Percentiles rank a stretch among this genome's conserved stretches.
Evolutionary conservation across 352 stramenopile genomes (phyloP).

Genomic region (Globisporangium recalcitrans): DNA sequence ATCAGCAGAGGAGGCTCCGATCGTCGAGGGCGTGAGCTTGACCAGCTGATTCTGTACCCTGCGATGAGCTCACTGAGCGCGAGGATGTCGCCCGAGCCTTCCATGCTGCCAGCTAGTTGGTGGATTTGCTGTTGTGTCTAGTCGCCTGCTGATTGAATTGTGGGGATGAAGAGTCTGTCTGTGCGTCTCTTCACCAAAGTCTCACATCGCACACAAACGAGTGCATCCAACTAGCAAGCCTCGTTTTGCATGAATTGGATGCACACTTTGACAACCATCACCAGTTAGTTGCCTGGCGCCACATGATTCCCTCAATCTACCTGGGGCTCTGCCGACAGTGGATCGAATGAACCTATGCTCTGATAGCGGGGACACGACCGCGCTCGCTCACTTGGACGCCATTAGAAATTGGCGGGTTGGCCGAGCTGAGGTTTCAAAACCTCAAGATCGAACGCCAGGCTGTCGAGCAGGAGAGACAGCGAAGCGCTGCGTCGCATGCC

Average conservation of each 20-base stretch:
- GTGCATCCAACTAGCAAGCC: background rate
- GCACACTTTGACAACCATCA: background rate
- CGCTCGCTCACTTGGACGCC: too few relatives aligned
- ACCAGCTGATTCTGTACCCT: constrained; percentile 11
- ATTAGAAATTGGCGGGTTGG: background rate
- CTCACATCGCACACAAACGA: background rate
- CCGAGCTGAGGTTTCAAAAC: background rate
- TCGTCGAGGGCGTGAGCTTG: constrained; percentile 26
- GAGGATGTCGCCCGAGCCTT: constrained; percentile 24
- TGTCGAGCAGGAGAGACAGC: constrained; percentile 4
- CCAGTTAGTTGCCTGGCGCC: too few relatives aligned
- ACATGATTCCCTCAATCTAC: too few relatives aligned
- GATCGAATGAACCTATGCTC: too few relatives aligned
- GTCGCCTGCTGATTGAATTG: background rate
- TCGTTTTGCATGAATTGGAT: background rate
- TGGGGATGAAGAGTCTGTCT: too few relatives aligned
- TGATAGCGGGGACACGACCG: too few relatives aligned
- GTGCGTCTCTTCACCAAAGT: background rate
- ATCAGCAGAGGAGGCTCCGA: constrained; percentile 14
- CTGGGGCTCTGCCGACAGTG: too few relatives aligned
- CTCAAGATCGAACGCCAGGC: constrained; percentile 12
- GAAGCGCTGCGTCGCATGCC: background rate
- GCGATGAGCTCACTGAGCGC: constrained; percentile 31
- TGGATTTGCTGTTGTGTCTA: background rate
- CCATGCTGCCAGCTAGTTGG: constrained; percentile 6